A percentile compares a stretch with the other conserved stretches of the same genome.
Conservation (phyloP, 352 stramenopile genomes). For the Phytophthora pisi region DNA sequence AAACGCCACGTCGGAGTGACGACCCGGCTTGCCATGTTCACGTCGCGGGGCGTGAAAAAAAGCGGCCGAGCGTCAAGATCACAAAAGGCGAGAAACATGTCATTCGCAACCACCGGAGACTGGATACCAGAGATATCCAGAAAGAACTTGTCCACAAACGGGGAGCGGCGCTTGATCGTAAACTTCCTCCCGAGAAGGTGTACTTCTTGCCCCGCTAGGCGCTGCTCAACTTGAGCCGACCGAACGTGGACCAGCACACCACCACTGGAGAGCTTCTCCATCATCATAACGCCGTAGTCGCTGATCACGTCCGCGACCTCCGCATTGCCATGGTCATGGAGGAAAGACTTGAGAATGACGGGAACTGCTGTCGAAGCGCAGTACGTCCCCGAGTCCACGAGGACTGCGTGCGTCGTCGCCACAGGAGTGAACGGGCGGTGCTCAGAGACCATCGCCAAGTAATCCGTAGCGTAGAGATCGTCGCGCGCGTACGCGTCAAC, state of each 20-base stretch:
- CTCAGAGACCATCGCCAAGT: background rate
- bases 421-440: slow-evolving; percentile 1
- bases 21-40: background rate
- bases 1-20: slow-evolving; percentile 1
- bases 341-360: background rate
- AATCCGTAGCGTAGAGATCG: background rate
- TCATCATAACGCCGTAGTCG: too few relatives aligned
- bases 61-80: background rate
- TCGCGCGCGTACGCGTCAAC: slow-evolving; percentile 3
- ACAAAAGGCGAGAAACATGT: background rate
- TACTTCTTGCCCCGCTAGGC: slow-evolving; percentile 5
- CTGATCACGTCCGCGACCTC: background rate
- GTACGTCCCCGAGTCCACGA: slow-evolving; percentile 1
- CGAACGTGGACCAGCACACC: slow-evolving; percentile 1
- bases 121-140: slow-evolving; percentile 2
- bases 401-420: background rate
- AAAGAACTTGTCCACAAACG: slow-evolving; percentile 6
- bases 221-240: background rate
- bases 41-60: slow-evolving; percentile 2
- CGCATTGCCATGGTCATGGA: background rate
- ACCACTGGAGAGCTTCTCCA: background rate
- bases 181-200: background rate
- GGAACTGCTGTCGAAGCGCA: background rate
- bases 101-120: background rate
- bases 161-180: slow-evolving; percentile 2